Evolutionary conservation across 176 grass and related monocot genomes (phyloP).

Genomic region (Zoysia pacifica): DNA sequence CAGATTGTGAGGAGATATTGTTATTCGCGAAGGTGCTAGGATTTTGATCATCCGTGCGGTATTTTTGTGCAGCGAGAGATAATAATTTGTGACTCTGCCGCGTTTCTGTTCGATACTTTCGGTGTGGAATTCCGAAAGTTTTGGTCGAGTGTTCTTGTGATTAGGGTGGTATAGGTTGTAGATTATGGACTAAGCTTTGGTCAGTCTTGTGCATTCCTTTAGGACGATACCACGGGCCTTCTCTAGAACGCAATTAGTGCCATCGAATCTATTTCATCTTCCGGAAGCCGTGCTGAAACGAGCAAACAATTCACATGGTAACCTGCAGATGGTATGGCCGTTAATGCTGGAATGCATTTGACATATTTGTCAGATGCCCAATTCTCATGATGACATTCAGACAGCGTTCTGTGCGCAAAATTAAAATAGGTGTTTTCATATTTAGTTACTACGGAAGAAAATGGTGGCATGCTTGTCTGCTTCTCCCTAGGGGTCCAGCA

Average conservation of each 20-base stretch:
- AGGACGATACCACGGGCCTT: not conserved
- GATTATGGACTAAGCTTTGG: not conserved
- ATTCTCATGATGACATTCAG: not conserved
- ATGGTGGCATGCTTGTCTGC: not conserved
- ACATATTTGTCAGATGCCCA: not conserved
- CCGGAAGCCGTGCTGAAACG: not conserved
- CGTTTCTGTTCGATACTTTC: not conserved
- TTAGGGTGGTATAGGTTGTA: not conserved
- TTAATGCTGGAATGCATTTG: not conserved
- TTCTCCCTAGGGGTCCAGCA: not conserved
- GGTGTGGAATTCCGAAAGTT: not conserved
- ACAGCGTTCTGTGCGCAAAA: not conserved
- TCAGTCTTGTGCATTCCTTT: not conserved
- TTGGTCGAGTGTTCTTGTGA: not conserved
- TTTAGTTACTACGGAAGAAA: not conserved
- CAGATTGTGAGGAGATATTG: not conserved
- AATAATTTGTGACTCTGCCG: not conserved
- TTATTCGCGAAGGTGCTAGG: not conserved
- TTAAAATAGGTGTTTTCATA: not conserved
- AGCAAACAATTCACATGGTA: too few relatives aligned
- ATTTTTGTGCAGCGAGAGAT: not conserved
- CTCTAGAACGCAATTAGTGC: not conserved
- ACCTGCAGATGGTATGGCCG: not conserved
- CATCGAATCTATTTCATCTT: not conserved
- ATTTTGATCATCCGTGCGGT: not conserved